Evolutionary conservation across 768 basidiomycete genomes (phyloP).

Genomic region (Chlorophyllum brunneum): DNA sequence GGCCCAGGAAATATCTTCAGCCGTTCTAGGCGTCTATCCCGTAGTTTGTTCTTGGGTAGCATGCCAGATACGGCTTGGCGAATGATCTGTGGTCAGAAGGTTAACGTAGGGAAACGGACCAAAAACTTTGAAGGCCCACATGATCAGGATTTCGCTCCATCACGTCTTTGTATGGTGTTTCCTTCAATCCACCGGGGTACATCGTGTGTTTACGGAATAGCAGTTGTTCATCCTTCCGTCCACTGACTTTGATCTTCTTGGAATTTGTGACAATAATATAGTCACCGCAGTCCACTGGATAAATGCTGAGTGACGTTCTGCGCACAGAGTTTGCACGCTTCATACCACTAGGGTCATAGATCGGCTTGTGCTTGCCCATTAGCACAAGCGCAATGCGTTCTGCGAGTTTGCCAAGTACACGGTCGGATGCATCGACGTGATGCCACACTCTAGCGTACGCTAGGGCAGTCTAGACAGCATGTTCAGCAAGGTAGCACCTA

Average conservation of each 20-base stretch:
- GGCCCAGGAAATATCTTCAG: conserved; percentile 84
- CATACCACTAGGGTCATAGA: conserved; percentile 88
- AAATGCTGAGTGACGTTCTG: not conserved
- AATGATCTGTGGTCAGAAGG: conserved; percentile 63
- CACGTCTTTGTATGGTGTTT: conserved; percentile 82
- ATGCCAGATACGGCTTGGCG: conserved; percentile 95
- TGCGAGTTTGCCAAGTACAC: conserved; percentile 92
- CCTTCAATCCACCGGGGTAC: conserved; percentile 91
- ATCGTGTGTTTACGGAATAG: conserved; percentile 88
- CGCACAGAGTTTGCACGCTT: conserved; percentile 6
- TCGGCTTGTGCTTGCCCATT: conserved; percentile 99
- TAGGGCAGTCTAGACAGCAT: conserved; percentile 73
- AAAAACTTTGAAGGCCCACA: conserved; percentile 42
- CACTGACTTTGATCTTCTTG: conserved; percentile 77
- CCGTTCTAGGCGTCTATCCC: conserved; percentile 83
- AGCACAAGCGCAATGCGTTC: conserved; percentile 91
- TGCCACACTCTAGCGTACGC: conserved; percentile 97
- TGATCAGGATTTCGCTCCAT: conserved; percentile 85
- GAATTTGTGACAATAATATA: conserved; percentile 96
- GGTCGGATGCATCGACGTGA: conserved; percentile 85
- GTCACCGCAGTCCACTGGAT: conserved; percentile 91
- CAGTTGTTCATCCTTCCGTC: conserved; percentile 83
- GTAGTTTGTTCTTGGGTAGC: conserved; percentile 96
- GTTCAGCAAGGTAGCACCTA: not conserved
- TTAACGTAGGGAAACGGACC: not conserved